A percentile compares a stretch with the other conserved stretches of the same genome.
Conservation (phyloP, 345 rosid species). For the Murraya paniculata region DNA sequence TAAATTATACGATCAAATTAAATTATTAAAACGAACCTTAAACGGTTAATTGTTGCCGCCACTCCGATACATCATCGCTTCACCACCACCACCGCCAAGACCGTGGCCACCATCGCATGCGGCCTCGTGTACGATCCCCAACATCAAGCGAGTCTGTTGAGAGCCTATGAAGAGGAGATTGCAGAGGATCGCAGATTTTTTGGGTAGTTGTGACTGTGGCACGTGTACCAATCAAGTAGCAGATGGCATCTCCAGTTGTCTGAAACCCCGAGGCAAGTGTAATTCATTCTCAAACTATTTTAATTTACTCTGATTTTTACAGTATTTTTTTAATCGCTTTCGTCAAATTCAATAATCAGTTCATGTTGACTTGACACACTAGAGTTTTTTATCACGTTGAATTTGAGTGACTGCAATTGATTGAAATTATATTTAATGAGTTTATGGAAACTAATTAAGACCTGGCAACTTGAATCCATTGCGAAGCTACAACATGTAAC, state of each 20-base stretch:
- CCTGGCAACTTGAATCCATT: constrained; percentile 1
- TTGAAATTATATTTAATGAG: neutral
- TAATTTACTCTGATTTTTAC: neutral
- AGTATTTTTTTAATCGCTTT: neutral
- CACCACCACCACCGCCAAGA: neutral
- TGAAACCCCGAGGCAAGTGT: constrained; percentile 20
- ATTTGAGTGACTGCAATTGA: constrained; percentile 17
- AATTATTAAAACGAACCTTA: neutral
- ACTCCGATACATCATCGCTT: neutral
- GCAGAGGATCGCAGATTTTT: constrained; percentile 34
- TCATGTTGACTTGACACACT: neutral
- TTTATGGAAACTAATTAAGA: too few species aligned
- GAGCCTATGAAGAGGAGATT: constrained; percentile 40
- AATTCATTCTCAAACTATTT: neutral
- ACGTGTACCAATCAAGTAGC: constrained; percentile 15
- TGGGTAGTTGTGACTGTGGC: constrained; percentile 31
- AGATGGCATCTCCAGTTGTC: constrained; percentile 14
- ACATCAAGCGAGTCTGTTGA: neutral
- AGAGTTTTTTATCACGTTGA: neutral
- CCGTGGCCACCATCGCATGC: neutral
- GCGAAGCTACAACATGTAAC: neutral
- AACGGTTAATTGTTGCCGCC: constrained; percentile 27
- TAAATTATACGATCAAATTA: neutral
- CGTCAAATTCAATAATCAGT: constrained; percentile 13
- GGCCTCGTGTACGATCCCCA: neutral